A percentile compares a stretch with the other conserved stretches of the same genome.
Evolutionary conservation across 352 stramenopile genomes (phyloP).

Genomic region (Pythium biforme): DNA sequence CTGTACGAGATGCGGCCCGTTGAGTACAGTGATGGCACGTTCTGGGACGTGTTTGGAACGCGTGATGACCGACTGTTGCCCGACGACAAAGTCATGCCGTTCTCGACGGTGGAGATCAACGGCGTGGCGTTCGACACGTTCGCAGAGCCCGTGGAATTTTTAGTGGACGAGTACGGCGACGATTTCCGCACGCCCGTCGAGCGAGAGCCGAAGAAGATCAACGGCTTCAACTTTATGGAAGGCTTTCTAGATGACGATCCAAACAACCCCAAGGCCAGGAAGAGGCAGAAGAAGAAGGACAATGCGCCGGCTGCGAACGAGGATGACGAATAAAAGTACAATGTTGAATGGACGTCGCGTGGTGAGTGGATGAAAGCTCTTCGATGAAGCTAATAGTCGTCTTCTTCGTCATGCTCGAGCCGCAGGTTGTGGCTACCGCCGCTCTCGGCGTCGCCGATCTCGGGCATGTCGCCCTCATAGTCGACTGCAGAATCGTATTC

Average conservation of each 20-base stretch:
- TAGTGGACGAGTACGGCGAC: constrained; percentile 42
- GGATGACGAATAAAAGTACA: not conserved
- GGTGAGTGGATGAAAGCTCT: not conserved
- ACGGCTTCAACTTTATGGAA: constrained; percentile 18
- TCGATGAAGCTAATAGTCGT: no score
- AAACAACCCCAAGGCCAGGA: not conserved
- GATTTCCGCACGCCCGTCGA: constrained; percentile 34
- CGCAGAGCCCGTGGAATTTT: constrained; percentile 41
- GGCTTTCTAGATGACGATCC: constrained; percentile 14
- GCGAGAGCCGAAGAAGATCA: constrained; percentile 7
- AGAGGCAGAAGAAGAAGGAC: not conserved
- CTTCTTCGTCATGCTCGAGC: not conserved
- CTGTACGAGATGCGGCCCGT: constrained; percentile 37
- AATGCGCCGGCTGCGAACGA: not conserved
- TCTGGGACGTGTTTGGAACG: constrained; percentile 16
- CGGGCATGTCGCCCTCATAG: constrained; percentile 12
- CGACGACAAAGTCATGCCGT: constrained; percentile 29
- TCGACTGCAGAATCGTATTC: constrained; percentile 13
- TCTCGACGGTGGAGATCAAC: constrained; percentile 35
- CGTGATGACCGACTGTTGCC: constrained; percentile 24
- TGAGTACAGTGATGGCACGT: not conserved
- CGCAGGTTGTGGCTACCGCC: not conserved
- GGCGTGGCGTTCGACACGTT: constrained; percentile 38
- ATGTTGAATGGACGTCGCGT: not conserved
- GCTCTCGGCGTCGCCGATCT: constrained; percentile 4